phyloP scores from a whole-genome alignment of 2,329 filamentous ascomycete species.

The Aspergillus ochraceoroseus region DNA sequence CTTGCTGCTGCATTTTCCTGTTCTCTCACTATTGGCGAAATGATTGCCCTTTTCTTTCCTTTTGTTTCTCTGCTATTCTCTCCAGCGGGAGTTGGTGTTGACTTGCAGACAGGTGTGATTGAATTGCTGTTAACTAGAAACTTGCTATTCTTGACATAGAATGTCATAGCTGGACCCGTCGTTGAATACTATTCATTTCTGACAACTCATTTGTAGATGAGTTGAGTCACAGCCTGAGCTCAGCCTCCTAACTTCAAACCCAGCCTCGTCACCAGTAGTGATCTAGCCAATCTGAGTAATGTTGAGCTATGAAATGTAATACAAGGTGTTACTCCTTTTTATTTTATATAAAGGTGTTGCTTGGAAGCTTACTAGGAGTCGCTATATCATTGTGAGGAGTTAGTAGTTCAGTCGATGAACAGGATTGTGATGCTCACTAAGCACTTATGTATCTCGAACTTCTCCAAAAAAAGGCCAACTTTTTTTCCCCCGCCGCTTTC shows the following conservation, averaged over 20 bases:
- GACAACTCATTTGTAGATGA: conserved; percentile 1
- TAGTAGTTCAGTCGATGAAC: no score
- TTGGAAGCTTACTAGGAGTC: no score
- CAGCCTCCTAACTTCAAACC: conserved; percentile 6
- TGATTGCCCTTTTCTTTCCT: conserved; percentile 15
- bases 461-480: conserved; percentile 11
- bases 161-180: conserved; percentile 8
- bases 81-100: conserved; percentile 36
- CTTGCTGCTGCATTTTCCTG: conserved; percentile 7
- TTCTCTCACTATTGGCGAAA: conserved; percentile 16
- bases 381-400: no score
- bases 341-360: no score
- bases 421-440: conserved; percentile 25
- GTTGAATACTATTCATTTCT: conserved; percentile 12
- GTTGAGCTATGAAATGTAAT: conserved; percentile 11
- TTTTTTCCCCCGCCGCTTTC: conserved; percentile 22
- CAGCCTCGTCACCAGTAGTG: neutral
- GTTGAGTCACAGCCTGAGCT: conserved; percentile 4
- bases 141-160: conserved; percentile 14
- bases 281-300: conserved; percentile 9
- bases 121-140: conserved; percentile 18
- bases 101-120: conserved; percentile 20
- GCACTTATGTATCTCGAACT: conserved; percentile 7
- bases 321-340: no score
- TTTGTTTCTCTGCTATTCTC: conserved; percentile 21